These are phyloP conservation scores for Lodderomyces pseudojiufengensis DNA, from an alignment of 1,139 yeast species.

Conservation along the genomic window DNA sequence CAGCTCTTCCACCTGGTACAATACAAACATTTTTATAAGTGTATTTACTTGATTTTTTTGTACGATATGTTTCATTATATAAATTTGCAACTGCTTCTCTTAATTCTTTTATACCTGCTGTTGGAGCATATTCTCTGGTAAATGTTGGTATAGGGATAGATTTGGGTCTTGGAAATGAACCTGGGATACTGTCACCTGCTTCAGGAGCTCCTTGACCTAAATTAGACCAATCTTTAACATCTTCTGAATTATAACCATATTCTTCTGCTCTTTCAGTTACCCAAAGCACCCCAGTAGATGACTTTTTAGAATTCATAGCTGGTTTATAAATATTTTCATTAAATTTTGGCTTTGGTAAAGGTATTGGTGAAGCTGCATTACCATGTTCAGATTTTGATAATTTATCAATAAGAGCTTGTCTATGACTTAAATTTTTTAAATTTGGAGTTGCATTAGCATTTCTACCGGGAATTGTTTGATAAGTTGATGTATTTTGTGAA, in stretches of 20 bases:
- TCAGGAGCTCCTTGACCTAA: constrained; percentile 73
- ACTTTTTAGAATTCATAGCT: constrained; percentile 59
- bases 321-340: constrained; percentile 51
- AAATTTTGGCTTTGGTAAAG: constrained; percentile 47
- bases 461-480: constrained; percentile 12
- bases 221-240: constrained; percentile 57
- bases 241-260: constrained; percentile 50
- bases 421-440: constrained; percentile 11
- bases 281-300: constrained; percentile 70
- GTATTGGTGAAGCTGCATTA: constrained; percentile 47
- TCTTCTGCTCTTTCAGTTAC: constrained; percentile 64
- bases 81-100: constrained; percentile 61
- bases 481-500: neutral
- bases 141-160: constrained; percentile 49
- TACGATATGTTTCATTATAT: constrained; percentile 57
- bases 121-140: constrained; percentile 61
- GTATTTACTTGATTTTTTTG: constrained; percentile 49
- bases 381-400: constrained; percentile 34
- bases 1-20: constrained; percentile 72
- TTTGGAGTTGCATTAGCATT: constrained; percentile 15
- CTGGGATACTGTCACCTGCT: constrained; percentile 59
- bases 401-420: constrained; percentile 26
- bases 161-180: constrained; percentile 57
- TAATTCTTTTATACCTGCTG: constrained; percentile 57
- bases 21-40: constrained; percentile 65